Conservation (phyloP, 2,329 filamentous ascomycete genomes). For the Graphilbum fragrans region DNA sequence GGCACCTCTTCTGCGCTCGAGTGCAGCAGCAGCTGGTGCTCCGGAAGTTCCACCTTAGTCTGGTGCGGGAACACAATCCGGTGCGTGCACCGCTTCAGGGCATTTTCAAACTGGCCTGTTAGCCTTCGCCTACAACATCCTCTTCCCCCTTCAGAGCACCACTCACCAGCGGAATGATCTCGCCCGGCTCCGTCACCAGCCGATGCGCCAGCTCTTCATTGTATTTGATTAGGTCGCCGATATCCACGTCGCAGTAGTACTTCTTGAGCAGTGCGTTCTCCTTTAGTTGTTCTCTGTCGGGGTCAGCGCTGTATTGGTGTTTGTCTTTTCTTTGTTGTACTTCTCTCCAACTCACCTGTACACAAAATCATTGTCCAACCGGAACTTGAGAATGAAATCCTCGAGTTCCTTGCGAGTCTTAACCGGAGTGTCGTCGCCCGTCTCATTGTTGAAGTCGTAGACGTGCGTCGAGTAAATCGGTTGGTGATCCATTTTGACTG, state of each 20-base stretch:
- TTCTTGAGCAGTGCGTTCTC: conserved; percentile 92
- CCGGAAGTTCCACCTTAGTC: conserved; percentile 56
- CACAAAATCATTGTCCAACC: conserved; percentile 86
- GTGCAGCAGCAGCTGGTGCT: conserved; percentile 90
- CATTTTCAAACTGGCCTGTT: conserved; percentile 65
- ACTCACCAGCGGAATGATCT: conserved; percentile 76
- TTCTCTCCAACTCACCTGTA: conserved; percentile 71
- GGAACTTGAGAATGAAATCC: conserved; percentile 86
- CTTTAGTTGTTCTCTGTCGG: conserved; percentile 72
- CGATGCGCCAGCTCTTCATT: conserved; percentile 90
- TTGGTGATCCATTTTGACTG: conserved; percentile 63
- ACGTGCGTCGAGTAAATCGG: conserved; percentile 79
- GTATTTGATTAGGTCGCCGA: conserved; percentile 89
- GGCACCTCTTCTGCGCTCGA: conserved; percentile 84
- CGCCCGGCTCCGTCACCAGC: conserved; percentile 77
- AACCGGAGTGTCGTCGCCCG: conserved; percentile 54
- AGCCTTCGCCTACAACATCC: neutral
- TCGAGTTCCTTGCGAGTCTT: conserved; percentile 71
- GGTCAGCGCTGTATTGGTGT: neutral
- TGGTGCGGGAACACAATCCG: conserved; percentile 81
- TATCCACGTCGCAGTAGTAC: conserved; percentile 92
- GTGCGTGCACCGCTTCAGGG: conserved; percentile 82
- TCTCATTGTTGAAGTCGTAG: conserved; percentile 54
- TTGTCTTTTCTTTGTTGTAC: neutral
- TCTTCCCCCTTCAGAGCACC: conserved; percentile 14